Conservation (phyloP, 805 yeast genomes). For the Nakazawaea peltata region DNA sequence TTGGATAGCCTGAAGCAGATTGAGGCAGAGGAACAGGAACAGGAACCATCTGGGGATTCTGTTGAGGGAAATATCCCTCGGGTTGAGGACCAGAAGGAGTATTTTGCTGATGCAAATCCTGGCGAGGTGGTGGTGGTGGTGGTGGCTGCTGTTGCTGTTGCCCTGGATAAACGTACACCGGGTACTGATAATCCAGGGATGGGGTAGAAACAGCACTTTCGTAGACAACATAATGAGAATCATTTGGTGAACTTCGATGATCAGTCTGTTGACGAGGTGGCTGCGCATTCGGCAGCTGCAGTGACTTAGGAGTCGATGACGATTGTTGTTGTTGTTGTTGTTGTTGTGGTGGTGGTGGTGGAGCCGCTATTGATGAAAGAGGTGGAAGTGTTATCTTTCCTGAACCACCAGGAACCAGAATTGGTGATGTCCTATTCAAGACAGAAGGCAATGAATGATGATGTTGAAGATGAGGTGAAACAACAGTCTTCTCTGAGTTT, state of each 20-base stretch:
- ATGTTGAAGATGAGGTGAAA: too few species aligned
- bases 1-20: too few species aligned
- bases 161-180: slow-evolving; percentile 2
- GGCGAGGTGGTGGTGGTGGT: slow-evolving; percentile 1
- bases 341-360: neutral
- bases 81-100: too few species aligned
- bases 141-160: slow-evolving; percentile 1
- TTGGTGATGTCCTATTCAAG: neutral
- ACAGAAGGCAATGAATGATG: neutral
- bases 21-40: too few species aligned
- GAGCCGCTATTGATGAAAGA: slow-evolving; percentile 7
- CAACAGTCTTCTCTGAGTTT: too few species aligned
- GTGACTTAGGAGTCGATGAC: neutral
- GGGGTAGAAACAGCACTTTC: too few species aligned
- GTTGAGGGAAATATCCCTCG: too few species aligned
- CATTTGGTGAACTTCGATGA: too few species aligned
- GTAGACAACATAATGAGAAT: too few species aligned
- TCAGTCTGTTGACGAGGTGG: too few species aligned
- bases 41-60: too few species aligned
- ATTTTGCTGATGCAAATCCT: neutral
- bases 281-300: neutral
- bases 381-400: slow-evolving; percentile 6
- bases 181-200: slow-evolving; percentile 3
- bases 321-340: neutral
- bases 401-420: neutral